phyloP scores from a whole-genome alignment of 2,329 filamentous ascomycete genomes.

The Emmonsia crescens region DNA sequence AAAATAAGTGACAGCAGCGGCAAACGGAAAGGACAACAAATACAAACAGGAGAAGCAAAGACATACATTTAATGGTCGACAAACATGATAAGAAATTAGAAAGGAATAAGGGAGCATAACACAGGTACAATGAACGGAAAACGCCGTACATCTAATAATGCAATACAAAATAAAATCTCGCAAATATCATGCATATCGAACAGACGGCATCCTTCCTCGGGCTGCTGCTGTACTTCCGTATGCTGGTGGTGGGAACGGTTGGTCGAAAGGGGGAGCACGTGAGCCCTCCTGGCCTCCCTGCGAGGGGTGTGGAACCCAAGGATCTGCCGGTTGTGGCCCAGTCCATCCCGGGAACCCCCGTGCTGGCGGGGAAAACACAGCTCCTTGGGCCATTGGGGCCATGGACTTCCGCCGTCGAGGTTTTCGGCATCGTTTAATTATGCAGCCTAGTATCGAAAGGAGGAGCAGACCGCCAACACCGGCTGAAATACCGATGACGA shows the following conservation, averaged over 20 bases:
- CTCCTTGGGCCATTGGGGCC: constrained; percentile 8
- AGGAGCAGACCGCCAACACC: constrained; percentile 64
- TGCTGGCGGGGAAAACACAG: neutral
- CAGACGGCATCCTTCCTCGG: constrained; percentile 7
- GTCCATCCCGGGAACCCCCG: neutral
- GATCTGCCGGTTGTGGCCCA: neutral
- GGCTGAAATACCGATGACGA: constrained; percentile 69
- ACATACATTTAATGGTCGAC: no score
- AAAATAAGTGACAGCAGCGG: neutral
- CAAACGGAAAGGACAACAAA: neutral
- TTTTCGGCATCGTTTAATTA: constrained; percentile 46
- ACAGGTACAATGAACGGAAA: neutral
- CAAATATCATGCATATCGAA: constrained; percentile 9
- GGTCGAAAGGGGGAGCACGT: neutral
- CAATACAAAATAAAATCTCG: neutral
- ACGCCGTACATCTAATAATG: neutral
- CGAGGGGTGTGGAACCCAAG: neutral
- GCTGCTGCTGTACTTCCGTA: constrained; percentile 4
- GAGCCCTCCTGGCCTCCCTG: neutral
- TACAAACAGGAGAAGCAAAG: neutral
- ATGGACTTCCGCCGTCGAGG: constrained; percentile 12
- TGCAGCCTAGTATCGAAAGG: constrained; percentile 57
- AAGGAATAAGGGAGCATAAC: neutral
- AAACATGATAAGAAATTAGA: neutral
- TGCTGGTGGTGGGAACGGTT: constrained; percentile 7